phyloP scores from a whole-genome alignment of 805 yeast genomes.

The Candida namnaoensis region DNA sequence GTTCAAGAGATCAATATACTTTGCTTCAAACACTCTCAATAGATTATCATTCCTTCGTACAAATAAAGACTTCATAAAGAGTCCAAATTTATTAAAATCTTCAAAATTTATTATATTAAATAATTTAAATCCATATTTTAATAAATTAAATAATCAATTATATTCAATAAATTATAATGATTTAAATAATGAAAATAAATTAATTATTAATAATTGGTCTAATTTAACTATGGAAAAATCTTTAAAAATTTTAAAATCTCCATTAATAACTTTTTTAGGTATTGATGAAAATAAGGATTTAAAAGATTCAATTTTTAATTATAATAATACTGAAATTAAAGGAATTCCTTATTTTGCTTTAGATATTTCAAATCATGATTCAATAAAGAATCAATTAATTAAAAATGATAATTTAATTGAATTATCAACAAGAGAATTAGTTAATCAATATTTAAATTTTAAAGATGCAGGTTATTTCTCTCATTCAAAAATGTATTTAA shows the following conservation, averaged over 20 bases:
- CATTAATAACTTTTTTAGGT: constrained; percentile 30
- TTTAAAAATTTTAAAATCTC: constrained; percentile 3
- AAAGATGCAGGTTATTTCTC: constrained; percentile 62
- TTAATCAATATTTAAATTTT: constrained; percentile 15
- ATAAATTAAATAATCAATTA: constrained; percentile 3
- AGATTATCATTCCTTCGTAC: constrained; percentile 49
- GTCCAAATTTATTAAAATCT: constrained; percentile 26
- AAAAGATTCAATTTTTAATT: constrained; percentile 29
- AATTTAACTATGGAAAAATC: constrained; percentile 6
- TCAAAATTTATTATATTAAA: constrained; percentile 31
- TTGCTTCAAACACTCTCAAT: constrained; percentile 42
- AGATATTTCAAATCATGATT: constrained; percentile 33
- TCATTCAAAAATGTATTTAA: constrained; percentile 76
- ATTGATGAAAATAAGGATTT: constrained; percentile 20
- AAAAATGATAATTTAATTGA: constrained; percentile 3
- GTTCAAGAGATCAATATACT: constrained; percentile 20
- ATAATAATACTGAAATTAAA: constrained; percentile 23
- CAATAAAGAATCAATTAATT: constrained; percentile 2
- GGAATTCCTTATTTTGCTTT: constrained; percentile 63
- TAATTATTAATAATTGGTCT: constrained; percentile 15
- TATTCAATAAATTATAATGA: constrained; percentile 8
- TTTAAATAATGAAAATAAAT: constrained; percentile 7
- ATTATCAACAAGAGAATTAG: constrained; percentile 12
- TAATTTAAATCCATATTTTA: constrained; percentile 20
- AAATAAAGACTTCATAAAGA: constrained; percentile 35